Evolutionary conservation across 768 basidiomycete genomes (phyloP).

Genomic region (Heimioporus sp.): DNA sequence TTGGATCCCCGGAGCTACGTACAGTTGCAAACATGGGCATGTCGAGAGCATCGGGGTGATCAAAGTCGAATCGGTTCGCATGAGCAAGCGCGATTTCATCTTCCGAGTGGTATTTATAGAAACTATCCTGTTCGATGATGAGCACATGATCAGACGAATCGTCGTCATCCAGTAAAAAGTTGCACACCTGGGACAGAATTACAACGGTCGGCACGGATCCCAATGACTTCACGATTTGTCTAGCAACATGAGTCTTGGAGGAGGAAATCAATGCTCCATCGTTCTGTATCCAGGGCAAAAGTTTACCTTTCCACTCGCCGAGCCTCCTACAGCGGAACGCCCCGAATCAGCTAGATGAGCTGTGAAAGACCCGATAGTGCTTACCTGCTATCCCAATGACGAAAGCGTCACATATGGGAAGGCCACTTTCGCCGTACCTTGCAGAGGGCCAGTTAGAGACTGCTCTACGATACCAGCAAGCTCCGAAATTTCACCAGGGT

Average conservation of each 20-base stretch:
- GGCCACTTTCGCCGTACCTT: conserved; percentile 81
- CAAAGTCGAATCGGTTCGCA: conserved; percentile 78
- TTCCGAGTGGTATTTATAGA: conserved; percentile 78
- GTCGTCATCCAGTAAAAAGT: neutral
- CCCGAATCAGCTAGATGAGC: neutral
- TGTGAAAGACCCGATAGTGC: conserved; percentile 15
- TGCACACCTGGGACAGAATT: conserved; percentile 79
- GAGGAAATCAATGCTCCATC: conserved; percentile 1
- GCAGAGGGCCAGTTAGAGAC: conserved; percentile 12
- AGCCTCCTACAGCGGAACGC: conserved; percentile 54
- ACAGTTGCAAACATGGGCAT: conserved; percentile 83
- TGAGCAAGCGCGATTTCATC: conserved; percentile 86
- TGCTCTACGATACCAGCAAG: conserved; percentile 2
- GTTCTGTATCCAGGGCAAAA: neutral
- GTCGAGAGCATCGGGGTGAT: conserved; percentile 92
- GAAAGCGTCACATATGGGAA: conserved; percentile 69
- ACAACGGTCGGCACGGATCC: conserved; percentile 87
- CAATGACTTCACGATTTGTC: conserved; percentile 74
- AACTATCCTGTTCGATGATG: conserved; percentile 67
- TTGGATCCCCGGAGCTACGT: conserved; percentile 24
- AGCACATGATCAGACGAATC: neutral
- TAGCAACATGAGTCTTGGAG: conserved; percentile 77
- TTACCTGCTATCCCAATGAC: conserved; percentile 82
- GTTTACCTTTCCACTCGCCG: conserved; percentile 81
- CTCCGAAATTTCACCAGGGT: conserved; percentile 57